Conservation (phyloP, 495 filamentous ascomycete species). For the Endocarpon pusillum region DNA sequence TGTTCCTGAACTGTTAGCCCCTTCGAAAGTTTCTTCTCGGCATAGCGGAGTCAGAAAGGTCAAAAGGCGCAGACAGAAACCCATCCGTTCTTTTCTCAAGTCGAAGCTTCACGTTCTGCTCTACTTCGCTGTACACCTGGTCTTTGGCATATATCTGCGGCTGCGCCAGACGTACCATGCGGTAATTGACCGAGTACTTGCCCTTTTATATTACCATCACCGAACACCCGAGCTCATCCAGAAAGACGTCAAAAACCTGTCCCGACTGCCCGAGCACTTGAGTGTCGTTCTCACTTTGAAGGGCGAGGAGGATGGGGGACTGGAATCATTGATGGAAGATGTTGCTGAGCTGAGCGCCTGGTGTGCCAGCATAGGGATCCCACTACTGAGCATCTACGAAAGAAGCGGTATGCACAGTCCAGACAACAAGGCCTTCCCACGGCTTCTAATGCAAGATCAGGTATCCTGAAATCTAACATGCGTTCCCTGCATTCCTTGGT, state of each 20-base stretch:
- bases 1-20: constrained; percentile 24
- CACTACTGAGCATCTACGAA: constrained; percentile 77
- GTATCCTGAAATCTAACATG: constrained; percentile 72
- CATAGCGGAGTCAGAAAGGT: constrained; percentile 11
- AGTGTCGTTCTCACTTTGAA: constrained; percentile 71
- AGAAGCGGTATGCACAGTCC: constrained; percentile 46
- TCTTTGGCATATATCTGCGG: constrained; percentile 78
- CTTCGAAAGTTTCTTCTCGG: constrained; percentile 9
- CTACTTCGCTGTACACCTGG: constrained; percentile 54
- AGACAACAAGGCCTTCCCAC: not conserved
- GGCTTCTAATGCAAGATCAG: constrained; percentile 22
- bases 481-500: constrained; percentile 58
- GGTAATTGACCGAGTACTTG: constrained; percentile 52
- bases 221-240: constrained; percentile 79
- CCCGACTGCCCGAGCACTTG: constrained; percentile 61
- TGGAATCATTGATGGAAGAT: constrained; percentile 77
- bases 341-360: constrained; percentile 79
- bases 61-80: constrained; percentile 18
- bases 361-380: constrained; percentile 76
- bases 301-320: constrained; percentile 46
- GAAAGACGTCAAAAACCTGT: constrained; percentile 63
- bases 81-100: constrained; percentile 51
- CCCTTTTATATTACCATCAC: constrained; percentile 82
- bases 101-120: constrained; percentile 48
- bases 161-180: constrained; percentile 63